phyloP scores from a whole-genome alignment of 352 stramenopile species.

The Globisporangium echinulatum region DNA sequence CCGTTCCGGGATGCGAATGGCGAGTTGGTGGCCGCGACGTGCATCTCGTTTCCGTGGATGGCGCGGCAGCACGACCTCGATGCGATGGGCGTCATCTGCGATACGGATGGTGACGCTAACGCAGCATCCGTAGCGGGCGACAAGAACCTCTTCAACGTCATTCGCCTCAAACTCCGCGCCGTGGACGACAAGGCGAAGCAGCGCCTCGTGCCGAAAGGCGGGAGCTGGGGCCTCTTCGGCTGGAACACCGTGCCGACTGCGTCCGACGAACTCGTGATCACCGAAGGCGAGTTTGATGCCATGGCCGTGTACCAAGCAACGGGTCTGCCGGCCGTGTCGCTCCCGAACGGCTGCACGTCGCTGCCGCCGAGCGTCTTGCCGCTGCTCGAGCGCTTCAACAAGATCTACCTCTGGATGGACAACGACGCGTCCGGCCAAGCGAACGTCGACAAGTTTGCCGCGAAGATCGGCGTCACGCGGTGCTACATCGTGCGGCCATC shows the following conservation, averaged over 20 bases:
- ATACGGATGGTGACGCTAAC: conserved; percentile 4
- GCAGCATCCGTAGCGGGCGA: conserved; percentile 19
- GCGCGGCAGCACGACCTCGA: conserved; percentile 75
- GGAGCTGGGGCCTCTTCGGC: conserved; percentile 98
- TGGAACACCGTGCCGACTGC: conserved; percentile 93
- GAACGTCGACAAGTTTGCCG: conserved; percentile 94
- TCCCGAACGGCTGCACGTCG: conserved; percentile 96
- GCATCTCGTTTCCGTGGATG: conserved; percentile 96
- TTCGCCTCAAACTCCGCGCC: conserved; percentile 80
- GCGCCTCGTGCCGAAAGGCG: conserved; percentile 86
- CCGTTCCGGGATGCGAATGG: conserved; percentile 66
- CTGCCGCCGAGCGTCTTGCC: conserved; percentile 93
- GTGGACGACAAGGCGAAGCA: conserved; percentile 85
- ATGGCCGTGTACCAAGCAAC: conserved; percentile 97
- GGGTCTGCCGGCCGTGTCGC: conserved; percentile 86
- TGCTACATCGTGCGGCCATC: conserved; percentile 89
- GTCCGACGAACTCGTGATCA: conserved; percentile 92
- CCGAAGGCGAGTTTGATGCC: conserved; percentile 96
- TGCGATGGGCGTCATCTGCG: conserved; percentile 76
- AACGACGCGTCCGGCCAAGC: conserved; percentile 93
- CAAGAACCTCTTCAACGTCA: conserved; percentile 75
- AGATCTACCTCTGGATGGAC: conserved; percentile 99
- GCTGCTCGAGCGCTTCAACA: conserved; percentile 95
- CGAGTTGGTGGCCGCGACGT: conserved; percentile 57
- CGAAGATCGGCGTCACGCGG: conserved; percentile 91